phyloP scores from a whole-genome alignment of 345 rosid species.

The Acer campestre region DNA sequence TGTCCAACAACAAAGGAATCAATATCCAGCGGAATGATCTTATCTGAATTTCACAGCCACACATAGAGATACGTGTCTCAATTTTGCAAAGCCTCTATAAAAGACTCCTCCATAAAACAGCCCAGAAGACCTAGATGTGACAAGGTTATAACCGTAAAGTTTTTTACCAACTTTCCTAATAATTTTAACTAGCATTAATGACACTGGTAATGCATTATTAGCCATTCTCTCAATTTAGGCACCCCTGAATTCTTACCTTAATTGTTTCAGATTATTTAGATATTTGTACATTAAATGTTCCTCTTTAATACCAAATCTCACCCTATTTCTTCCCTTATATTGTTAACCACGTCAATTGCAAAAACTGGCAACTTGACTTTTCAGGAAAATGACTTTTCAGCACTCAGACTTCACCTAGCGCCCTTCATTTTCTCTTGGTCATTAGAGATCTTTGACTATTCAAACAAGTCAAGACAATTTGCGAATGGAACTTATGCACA shows the following conservation, averaged over 20 bases:
- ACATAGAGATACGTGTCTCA: constrained; percentile 8
- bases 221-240: constrained; percentile 14
- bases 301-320: constrained; percentile 26
- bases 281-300: constrained; percentile 9
- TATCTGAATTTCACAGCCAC: constrained; percentile 19
- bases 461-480: neutral
- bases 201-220: constrained; percentile 11
- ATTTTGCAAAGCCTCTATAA: constrained; percentile 23
- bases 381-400: constrained; percentile 8
- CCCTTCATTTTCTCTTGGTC: neutral
- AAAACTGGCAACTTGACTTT: constrained; percentile 17
- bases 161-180: constrained; percentile 29
- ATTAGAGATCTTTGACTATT: neutral
- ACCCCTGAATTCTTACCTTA: constrained; percentile 20
- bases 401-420: neutral
- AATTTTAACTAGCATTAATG: constrained; percentile 16
- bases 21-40: neutral
- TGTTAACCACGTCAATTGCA: neutral
- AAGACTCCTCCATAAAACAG: constrained; percentile 29
- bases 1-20: neutral
- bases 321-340: constrained; percentile 13
- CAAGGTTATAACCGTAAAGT: constrained; percentile 13
- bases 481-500: neutral
- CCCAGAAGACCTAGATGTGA: constrained; percentile 13
- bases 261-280: constrained; percentile 13